These are phyloP conservation scores for Globisporangium nunn DNA, from an alignment of 352 stramenopile species.

Conservation along the genomic window DNA sequence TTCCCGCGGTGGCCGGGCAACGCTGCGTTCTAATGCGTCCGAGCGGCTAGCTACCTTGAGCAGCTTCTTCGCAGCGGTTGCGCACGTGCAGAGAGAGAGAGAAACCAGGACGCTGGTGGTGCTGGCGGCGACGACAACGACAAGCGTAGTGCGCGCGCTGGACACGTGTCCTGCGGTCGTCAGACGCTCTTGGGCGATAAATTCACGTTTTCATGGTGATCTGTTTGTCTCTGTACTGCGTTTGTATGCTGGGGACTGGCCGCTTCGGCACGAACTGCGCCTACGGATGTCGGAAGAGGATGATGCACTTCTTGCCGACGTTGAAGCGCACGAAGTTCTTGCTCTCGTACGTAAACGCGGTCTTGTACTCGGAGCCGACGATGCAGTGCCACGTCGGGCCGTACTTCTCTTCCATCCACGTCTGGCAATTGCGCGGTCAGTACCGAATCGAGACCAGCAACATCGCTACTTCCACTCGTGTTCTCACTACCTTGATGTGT, in stretches of 20 bases:
- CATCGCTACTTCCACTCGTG: no score
- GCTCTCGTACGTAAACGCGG: slow-evolving; percentile 66
- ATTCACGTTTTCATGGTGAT: neutral
- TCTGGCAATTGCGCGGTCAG: slow-evolving; percentile 7
- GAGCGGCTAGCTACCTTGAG: neutral
- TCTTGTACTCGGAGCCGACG: slow-evolving; percentile 73
- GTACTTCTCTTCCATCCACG: slow-evolving; percentile 44
- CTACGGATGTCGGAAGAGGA: slow-evolving; percentile 68
- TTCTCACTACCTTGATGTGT: slow-evolving; percentile 15
- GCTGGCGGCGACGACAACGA: no score
- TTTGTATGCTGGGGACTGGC: no score
- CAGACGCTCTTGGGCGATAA: neutral
- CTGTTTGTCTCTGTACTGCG: neutral
- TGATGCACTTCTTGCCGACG: slow-evolving; percentile 83
- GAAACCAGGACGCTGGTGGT: neutral
- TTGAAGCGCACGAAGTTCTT: slow-evolving; percentile 86
- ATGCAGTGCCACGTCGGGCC: slow-evolving; percentile 71
- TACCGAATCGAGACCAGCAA: neutral
- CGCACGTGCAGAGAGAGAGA: neutral
- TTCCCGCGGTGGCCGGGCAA: slow-evolving; percentile 95
- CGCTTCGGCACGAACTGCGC: neutral
- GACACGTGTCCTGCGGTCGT: neutral
- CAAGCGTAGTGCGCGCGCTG: no score
- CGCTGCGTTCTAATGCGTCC: slow-evolving; percentile 75
- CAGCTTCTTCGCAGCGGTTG: neutral